phyloP scores from a whole-genome alignment of 2,329 filamentous ascomycete species.

The Fusarium sp. region DNA sequence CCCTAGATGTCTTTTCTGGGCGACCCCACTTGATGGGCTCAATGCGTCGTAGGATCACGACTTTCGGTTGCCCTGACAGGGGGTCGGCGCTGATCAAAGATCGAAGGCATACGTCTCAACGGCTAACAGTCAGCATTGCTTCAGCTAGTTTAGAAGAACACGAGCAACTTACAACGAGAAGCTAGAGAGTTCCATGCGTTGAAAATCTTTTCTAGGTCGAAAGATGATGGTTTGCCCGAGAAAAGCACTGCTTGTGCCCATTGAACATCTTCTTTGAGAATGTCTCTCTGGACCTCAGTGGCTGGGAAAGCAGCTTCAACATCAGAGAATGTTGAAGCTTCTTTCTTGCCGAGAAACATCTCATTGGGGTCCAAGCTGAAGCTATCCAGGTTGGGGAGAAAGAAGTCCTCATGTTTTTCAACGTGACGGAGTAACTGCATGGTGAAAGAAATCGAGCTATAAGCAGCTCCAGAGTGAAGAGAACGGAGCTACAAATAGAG shows the following conservation, averaged over 20 bases:
- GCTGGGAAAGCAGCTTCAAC: slow-evolving; percentile 14
- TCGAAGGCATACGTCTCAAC: slow-evolving; percentile 11
- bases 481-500: neutral
- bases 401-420: slow-evolving; percentile 25
- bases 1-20: neutral
- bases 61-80: neutral
- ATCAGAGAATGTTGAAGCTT: neutral
- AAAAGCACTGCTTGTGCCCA: slow-evolving; percentile 23
- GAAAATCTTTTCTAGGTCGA: slow-evolving; percentile 9
- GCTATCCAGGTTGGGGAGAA: slow-evolving; percentile 8
- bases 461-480: neutral
- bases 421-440: slow-evolving; percentile 21
- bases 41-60: neutral
- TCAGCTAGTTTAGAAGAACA: neutral
- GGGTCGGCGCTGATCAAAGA: slow-evolving; percentile 8
- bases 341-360: neutral
- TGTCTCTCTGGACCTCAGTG: slow-evolving; percentile 20
- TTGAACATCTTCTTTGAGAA: slow-evolving; percentile 19
- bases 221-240: slow-evolving; percentile 5
- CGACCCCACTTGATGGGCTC: slow-evolving; percentile 18
- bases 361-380: neutral
- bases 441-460: neutral
- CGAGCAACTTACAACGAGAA: slow-evolving; percentile 2
- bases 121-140: neutral
- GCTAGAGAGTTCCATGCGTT: slow-evolving; percentile 16